Evolutionary conservation across 1,139 yeast species (phyloP).

Genomic region (Taiozyma sp.): DNA sequence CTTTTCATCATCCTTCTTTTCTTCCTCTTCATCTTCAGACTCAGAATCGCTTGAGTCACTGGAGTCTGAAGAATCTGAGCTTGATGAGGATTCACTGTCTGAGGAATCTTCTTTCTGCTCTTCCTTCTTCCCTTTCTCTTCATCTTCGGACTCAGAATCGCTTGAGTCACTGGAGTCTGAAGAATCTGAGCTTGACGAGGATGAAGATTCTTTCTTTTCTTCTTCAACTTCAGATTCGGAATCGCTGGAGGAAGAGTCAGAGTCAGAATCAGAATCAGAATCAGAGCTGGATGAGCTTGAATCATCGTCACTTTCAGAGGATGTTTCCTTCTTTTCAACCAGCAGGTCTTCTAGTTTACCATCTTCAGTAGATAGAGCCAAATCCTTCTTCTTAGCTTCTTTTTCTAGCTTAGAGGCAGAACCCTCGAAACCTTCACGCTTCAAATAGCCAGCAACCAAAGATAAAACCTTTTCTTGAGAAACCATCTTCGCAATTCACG

Average conservation of each 20-base stretch:
- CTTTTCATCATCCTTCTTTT: no score
- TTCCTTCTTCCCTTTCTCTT: no score
- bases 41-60: slow-evolving; percentile 10
- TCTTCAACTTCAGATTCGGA: slow-evolving; percentile 7
- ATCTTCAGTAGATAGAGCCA: slow-evolving; percentile 7
- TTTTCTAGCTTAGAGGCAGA: slow-evolving; percentile 37
- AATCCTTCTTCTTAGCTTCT: slow-evolving; percentile 21
- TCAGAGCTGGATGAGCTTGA: slow-evolving; percentile 4
- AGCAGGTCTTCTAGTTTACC: slow-evolving; percentile 18
- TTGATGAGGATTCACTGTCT: no score
- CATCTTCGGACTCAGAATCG: no score
- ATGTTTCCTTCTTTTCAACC: neutral
- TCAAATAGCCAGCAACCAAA: slow-evolving; percentile 26
- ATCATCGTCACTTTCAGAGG: neutral
- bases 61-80: slow-evolving; percentile 2
- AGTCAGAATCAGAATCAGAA: slow-evolving; percentile 17
- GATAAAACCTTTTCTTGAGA: slow-evolving; percentile 21
- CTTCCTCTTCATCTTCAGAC: neutral
- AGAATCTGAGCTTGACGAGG: slow-evolving; percentile 6
- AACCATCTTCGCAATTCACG: slow-evolving; percentile 11
- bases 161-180: neutral
- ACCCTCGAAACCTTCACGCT: slow-evolving; percentile 32
- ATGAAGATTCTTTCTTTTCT: neutral
- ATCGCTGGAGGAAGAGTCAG: slow-evolving; percentile 3
- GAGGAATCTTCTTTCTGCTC: no score